A percentile compares a stretch with the other conserved stretches of the same genome.
Evolutionary conservation across 257 asterid genomes (phyloP).

Genomic region (Penstemon barbatus): DNA sequence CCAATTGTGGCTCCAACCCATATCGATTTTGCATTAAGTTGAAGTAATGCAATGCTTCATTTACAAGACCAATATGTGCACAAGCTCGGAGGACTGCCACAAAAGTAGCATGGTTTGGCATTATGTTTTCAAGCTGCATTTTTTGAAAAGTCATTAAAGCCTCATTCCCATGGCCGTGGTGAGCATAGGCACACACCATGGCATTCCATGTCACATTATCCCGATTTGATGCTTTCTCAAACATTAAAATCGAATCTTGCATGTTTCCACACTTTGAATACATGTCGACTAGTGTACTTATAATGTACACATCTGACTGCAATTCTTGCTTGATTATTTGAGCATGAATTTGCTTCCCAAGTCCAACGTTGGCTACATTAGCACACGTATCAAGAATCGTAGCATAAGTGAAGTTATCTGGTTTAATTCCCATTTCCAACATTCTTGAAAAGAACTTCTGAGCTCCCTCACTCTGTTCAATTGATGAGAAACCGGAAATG

Average conservation of each 20-base stretch:
- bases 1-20: slow-evolving; percentile 69
- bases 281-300: slow-evolving; percentile 94
- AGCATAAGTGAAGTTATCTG: slow-evolving; percentile 89
- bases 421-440: slow-evolving; percentile 61
- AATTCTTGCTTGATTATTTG: slow-evolving; percentile 83
- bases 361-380: slow-evolving; percentile 74
- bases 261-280: slow-evolving; percentile 86
- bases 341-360: slow-evolving; percentile 90
- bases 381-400: slow-evolving; percentile 88
- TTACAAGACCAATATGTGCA: slow-evolving; percentile 73
- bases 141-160: slow-evolving; percentile 58
- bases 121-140: slow-evolving; percentile 55
- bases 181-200: slow-evolving; percentile 76
- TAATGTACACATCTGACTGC: slow-evolving; percentile 66
- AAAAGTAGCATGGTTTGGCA: slow-evolving; percentile 82
- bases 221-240: slow-evolving; percentile 60
- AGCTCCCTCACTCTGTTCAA: slow-evolving; percentile 77
- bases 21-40: slow-evolving; percentile 51
- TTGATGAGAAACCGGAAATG: slow-evolving; percentile 71
- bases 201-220: slow-evolving; percentile 93
- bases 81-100: slow-evolving; percentile 93
- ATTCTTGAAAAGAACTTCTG: slow-evolving; percentile 62
- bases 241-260: slow-evolving; percentile 67
- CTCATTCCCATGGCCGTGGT: slow-evolving; percentile 72
- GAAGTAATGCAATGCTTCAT: slow-evolving; percentile 63